phyloP scores from a whole-genome alignment of 176 grass and related monocot genomes.

The sorghum (Sorghum bicolor) region DNA sequence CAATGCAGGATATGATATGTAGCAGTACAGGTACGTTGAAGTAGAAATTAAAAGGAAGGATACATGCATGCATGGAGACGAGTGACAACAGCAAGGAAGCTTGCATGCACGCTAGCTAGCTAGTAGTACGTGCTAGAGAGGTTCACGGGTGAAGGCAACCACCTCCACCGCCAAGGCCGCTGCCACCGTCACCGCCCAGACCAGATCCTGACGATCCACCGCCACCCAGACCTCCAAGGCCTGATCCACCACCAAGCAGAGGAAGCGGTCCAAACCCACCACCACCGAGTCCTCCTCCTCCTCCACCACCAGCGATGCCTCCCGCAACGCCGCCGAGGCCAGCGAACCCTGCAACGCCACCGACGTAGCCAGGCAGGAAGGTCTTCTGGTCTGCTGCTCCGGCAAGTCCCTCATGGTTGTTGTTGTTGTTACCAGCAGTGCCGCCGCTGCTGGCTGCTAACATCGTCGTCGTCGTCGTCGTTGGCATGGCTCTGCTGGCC shows the following conservation, averaged over 20 bases:
- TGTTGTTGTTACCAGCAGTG: background rate
- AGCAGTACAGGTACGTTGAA: no score
- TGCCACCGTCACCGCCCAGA: background rate
- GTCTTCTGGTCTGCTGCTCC: constrained; percentile 6
- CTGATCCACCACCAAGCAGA: background rate
- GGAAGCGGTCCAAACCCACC: background rate
- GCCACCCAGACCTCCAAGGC: background rate
- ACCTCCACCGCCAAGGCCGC: background rate
- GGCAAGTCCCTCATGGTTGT: background rate
- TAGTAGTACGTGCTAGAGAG: no score
- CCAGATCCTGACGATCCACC: background rate
- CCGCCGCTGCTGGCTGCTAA: background rate
- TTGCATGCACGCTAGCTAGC: no score
- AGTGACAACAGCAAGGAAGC: no score
- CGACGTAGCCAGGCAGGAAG: constrained; percentile 16
- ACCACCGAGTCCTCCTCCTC: no score
- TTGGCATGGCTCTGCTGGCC: background rate
- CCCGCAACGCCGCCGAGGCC: background rate
- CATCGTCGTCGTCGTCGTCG: background rate
- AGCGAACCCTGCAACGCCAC: constrained; percentile 12
- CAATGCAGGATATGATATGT: no score
- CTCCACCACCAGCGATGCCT: background rate
- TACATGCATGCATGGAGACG: no score
- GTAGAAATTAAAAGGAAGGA: no score
- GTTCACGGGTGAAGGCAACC: constrained; percentile 20